A percentile compares a stretch with the other conserved stretches of the same genome.
Conservation (phyloP, 768 basidiomycete species). For the Tricholoma terreum region DNA sequence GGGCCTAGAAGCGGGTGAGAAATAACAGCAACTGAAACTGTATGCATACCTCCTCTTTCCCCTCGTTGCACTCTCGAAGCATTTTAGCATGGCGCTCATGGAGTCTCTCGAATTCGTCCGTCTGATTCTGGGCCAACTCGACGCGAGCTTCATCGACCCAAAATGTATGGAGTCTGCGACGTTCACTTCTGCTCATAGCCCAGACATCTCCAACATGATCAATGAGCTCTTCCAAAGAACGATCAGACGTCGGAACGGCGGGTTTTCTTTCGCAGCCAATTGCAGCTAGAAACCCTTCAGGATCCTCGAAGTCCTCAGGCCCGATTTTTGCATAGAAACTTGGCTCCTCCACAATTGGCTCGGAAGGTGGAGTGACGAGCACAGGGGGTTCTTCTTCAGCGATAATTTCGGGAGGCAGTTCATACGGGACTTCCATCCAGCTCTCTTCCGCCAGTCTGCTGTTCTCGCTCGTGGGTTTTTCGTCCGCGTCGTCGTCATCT, state of each 20-base stretch:
- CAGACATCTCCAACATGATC: neutral
- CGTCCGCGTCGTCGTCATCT: neutral
- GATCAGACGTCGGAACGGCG: constrained; percentile 1
- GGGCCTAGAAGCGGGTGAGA: constrained; percentile 35
- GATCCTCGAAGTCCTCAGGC: constrained; percentile 1
- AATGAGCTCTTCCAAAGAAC: neutral
- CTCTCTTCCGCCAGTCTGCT: neutral
- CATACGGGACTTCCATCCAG: neutral
- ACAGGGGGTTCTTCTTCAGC: neutral
- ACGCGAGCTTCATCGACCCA: constrained; percentile 48
- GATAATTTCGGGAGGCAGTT: neutral
- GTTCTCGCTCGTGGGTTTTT: neutral
- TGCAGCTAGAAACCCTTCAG: neutral
- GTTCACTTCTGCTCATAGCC: constrained; percentile 33
- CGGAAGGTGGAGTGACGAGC: neutral
- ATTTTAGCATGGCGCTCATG: constrained; percentile 26
- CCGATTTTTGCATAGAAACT: neutral
- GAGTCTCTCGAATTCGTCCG: constrained; percentile 43
- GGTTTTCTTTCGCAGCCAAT: neutral
- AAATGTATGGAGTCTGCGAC: constrained; percentile 37
- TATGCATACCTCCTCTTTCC: constrained; percentile 51
- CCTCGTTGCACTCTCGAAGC: constrained; percentile 39
- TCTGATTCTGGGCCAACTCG: constrained; percentile 16
- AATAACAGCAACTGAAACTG: neutral
- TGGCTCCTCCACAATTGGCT: neutral